A percentile compares a stretch with the other conserved stretches of the same genome.
These are phyloP conservation scores for Seiridium unicorne DNA, from an alignment of 2,329 filamentous ascomycete species.

Conservation along the genomic window DNA sequence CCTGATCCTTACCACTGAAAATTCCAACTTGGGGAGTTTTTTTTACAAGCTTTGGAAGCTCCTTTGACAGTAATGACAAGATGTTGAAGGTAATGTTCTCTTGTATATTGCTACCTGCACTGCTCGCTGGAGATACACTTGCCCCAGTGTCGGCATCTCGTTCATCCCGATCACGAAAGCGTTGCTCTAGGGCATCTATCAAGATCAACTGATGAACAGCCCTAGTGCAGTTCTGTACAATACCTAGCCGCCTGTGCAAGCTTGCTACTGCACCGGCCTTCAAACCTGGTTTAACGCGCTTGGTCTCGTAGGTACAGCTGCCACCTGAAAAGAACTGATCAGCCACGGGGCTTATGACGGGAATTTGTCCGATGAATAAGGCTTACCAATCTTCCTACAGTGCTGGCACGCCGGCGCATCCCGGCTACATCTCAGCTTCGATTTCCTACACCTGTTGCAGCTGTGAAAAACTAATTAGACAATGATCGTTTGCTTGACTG, in stretches of 20 bases:
- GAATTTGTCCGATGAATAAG: neutral
- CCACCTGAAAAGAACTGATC: slow-evolving; percentile 6
- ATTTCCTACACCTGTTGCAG: slow-evolving; percentile 30
- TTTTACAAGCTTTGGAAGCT: slow-evolving; percentile 15
- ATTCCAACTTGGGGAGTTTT: neutral
- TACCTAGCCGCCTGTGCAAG: slow-evolving; percentile 31
- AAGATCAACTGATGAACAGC: neutral
- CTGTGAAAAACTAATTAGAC: neutral
- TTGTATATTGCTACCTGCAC: neutral
- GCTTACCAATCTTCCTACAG: slow-evolving; percentile 16
- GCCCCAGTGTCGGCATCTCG: neutral
- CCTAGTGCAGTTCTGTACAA: neutral
- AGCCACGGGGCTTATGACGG: no score
- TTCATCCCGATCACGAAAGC: neutral
- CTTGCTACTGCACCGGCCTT: slow-evolving; percentile 35
- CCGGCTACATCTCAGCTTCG: slow-evolving; percentile 33
- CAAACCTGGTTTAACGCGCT: slow-evolving; percentile 33
- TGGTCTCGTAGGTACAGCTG: slow-evolving; percentile 29
- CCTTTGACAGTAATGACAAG: slow-evolving; percentile 11
- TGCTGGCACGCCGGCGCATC: slow-evolving; percentile 30
- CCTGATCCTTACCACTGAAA: neutral
- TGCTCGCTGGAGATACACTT: no score
- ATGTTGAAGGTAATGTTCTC: slow-evolving; percentile 9
- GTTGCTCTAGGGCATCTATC: neutral
- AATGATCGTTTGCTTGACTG: no score